These are phyloP conservation scores for Fusarium nematophilum DNA, from an alignment of 2,329 filamentous ascomycete genomes.

Conservation along the genomic window DNA sequence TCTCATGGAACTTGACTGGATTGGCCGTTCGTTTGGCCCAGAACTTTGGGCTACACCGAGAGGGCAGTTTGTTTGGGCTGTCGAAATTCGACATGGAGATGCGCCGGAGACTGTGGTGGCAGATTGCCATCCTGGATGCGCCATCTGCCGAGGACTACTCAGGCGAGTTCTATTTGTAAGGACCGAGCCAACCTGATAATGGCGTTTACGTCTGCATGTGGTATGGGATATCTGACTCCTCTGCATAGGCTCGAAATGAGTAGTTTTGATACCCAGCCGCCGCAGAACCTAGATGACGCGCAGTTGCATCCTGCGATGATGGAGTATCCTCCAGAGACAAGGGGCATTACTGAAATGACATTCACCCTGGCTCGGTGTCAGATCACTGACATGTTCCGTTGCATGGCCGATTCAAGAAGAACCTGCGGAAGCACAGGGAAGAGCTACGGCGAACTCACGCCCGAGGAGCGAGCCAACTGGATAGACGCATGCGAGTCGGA, in stretches of 20 bases:
- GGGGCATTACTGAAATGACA: constrained; percentile 7
- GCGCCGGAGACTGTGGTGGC: constrained; percentile 15
- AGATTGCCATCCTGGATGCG: constrained; percentile 10
- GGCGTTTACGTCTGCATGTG: too few species aligned
- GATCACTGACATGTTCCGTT: constrained; percentile 12
- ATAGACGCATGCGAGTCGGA: constrained; percentile 2
- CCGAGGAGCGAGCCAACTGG: constrained; percentile 6
- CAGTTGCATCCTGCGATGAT: constrained; percentile 1
- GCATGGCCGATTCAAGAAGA: constrained; percentile 8
- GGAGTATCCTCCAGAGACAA: constrained; percentile 4
- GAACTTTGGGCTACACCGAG: constrained; percentile 16
- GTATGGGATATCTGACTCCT: too few species aligned
- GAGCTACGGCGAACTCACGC: constrained; percentile 4
- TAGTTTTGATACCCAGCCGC: constrained; percentile 8
- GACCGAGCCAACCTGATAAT: too few species aligned
- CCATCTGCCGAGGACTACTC: constrained; percentile 14
- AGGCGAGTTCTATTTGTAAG: constrained; percentile 12
- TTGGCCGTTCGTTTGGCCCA: constrained; percentile 11
- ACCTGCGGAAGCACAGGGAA: constrained; percentile 7
- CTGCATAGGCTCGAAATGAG: constrained; percentile 9
- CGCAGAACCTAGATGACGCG: constrained; percentile 8
- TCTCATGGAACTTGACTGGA: constrained; percentile 12
- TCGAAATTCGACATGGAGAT: constrained; percentile 10
- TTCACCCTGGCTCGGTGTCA: constrained; percentile 4
- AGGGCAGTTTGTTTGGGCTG: constrained; percentile 12